Percentiles rank a stretch among this genome's conserved stretches.
Evolutionary conservation across 768 basidiomycete genomes (phyloP).

Genomic region (Suillus brevipes): DNA sequence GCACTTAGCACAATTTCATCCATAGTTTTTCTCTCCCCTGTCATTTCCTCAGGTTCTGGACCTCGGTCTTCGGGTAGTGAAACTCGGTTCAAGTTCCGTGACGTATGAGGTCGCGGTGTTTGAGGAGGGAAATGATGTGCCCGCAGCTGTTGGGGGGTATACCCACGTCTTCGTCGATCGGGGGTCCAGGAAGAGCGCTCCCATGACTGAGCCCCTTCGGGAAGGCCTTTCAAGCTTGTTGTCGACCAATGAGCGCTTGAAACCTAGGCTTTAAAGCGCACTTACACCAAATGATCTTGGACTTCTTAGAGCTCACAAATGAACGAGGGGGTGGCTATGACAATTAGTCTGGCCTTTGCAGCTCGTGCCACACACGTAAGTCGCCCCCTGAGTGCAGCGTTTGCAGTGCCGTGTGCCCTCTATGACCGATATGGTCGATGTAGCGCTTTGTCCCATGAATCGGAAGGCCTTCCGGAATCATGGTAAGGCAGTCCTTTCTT

Average conservation of each 20-base stretch:
- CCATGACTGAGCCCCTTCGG: constrained; percentile 44
- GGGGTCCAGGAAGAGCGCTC: constrained; percentile 52
- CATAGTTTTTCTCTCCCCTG: constrained; percentile 67
- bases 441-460: background rate
- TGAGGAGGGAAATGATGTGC: constrained; percentile 30
- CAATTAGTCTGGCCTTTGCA: background rate
- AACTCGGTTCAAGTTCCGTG: constrained; percentile 73
- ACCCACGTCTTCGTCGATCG: constrained; percentile 84
- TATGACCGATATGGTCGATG: background rate
- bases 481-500: background rate
- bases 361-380: background rate
- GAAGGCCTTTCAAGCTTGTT: constrained; percentile 41
- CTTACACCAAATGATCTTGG: background rate
- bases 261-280: constrained; percentile 23
- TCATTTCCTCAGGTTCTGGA: constrained; percentile 73
- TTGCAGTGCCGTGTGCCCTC: background rate
- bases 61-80: constrained; percentile 66
- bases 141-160: constrained; percentile 55
- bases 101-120: constrained; percentile 82
- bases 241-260: background rate
- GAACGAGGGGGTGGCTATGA: background rate
- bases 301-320: background rate
- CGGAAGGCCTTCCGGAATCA: background rate
- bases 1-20: background rate
- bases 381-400: background rate